Conservation (phyloP, 177 flowering plant genomes). For the Tripterygium wilfordii region DNA sequence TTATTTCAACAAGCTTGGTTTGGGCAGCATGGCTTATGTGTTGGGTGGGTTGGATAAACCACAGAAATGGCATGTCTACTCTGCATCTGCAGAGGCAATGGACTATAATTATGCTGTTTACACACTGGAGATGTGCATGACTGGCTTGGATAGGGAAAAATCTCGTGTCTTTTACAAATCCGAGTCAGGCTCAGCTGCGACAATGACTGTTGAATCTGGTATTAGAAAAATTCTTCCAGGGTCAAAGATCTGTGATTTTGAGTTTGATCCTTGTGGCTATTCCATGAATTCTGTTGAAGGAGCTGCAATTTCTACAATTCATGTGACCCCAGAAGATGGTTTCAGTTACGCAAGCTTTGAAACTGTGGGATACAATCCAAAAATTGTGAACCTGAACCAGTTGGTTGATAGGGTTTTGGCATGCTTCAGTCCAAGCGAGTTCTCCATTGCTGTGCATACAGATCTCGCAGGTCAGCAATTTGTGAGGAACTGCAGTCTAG, state of each 20-base stretch:
- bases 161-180: slow-evolving; percentile 28
- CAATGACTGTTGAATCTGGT: slow-evolving; percentile 30
- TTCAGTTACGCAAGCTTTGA: slow-evolving; percentile 47
- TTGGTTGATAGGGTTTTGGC: slow-evolving; percentile 30
- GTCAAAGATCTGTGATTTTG: slow-evolving; percentile 34
- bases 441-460: slow-evolving; percentile 30
- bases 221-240: slow-evolving; percentile 34
- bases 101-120: slow-evolving; percentile 5
- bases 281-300: slow-evolving; percentile 39
- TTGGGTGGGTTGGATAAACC: slow-evolving; percentile 15
- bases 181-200: slow-evolving; percentile 19
- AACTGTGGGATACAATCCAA: slow-evolving; percentile 24
- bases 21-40: slow-evolving; percentile 21
- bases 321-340: slow-evolving; percentile 38
- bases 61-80: slow-evolving; percentile 33
- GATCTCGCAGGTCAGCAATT: slow-evolving; percentile 7
- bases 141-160: slow-evolving; percentile 24
- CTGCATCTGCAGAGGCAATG: slow-evolving; percentile 21
- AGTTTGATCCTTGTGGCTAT: slow-evolving; percentile 42
- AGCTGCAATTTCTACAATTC: slow-evolving; percentile 33
- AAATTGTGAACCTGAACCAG: slow-evolving; percentile 12
- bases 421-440: slow-evolving; percentile 28
- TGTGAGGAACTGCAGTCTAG: slow-evolving; percentile 3
- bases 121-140: slow-evolving; percentile 40
- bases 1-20: slow-evolving; percentile 27